phyloP scores from a whole-genome alignment of 495 filamentous ascomycete genomes.

The Diplogelasinospora grovesii region DNA sequence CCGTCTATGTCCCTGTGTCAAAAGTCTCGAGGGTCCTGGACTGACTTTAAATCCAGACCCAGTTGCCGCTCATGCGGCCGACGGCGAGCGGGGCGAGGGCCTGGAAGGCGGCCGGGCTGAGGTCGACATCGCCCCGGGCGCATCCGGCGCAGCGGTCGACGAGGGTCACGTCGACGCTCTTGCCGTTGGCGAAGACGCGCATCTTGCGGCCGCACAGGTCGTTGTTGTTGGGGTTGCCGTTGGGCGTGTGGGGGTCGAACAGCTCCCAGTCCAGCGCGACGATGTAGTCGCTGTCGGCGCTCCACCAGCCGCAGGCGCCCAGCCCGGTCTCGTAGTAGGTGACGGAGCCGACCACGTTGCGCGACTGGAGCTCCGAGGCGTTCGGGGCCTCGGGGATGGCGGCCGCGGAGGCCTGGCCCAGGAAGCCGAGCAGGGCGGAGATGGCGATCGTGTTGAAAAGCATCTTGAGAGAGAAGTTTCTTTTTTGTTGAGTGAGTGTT shows the following conservation, averaged over 20 bases:
- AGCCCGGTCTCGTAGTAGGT: slow-evolving; percentile 49
- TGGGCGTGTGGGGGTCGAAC: slow-evolving; percentile 18
- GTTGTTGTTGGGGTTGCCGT: slow-evolving; percentile 30
- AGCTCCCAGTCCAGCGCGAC: slow-evolving; percentile 34
- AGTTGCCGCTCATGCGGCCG: slow-evolving; percentile 28
- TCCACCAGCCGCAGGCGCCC: slow-evolving; percentile 31
- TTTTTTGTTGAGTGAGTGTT: no score
- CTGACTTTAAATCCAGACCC: slow-evolving; percentile 29
- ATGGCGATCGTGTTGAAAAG: neutral
- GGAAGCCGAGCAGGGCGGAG: no score
- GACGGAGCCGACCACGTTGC: slow-evolving; percentile 14
- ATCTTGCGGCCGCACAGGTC: slow-evolving; percentile 21
- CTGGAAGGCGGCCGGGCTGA: slow-evolving; percentile 14
- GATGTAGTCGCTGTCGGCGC: slow-evolving; percentile 33
- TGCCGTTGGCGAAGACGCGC: slow-evolving; percentile 21
- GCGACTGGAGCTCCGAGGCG: neutral
- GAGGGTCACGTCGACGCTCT: slow-evolving; percentile 22
- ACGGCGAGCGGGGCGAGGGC: slow-evolving; percentile 13
- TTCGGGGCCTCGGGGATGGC: neutral
- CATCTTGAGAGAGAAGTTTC: no score
- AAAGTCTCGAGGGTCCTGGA: no score
- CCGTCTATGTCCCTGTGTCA: no score
- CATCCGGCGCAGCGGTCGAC: slow-evolving; percentile 21
- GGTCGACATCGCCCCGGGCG: slow-evolving; percentile 11
- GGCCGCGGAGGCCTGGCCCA: no score